Conservation (phyloP, 495 filamentous ascomycete species). For the Apodospora peruviana region DNA sequence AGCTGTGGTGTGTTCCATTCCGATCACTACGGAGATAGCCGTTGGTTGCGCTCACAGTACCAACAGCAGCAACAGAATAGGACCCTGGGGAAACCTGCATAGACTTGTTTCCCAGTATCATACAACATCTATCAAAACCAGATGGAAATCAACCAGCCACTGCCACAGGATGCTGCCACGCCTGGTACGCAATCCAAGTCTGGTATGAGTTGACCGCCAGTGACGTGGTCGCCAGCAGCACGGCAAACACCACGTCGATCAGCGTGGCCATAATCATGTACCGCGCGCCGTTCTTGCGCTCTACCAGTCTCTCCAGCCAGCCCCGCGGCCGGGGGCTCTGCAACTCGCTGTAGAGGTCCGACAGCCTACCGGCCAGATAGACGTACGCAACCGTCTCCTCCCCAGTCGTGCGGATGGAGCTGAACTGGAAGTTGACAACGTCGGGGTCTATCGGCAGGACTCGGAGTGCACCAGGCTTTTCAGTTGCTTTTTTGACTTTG, state of each 20-base stretch:
- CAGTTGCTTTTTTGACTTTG: background rate
- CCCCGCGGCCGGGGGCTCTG: background rate
- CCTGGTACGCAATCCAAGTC: slow-evolving; percentile 6
- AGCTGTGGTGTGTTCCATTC: no score
- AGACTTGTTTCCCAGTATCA: no score
- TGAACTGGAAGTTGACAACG: slow-evolving; percentile 4
- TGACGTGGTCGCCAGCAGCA: background rate
- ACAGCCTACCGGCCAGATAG: slow-evolving; percentile 1
- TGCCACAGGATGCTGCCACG: slow-evolving; percentile 5
- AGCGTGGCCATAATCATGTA: slow-evolving; percentile 7
- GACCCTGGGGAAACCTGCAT: no score
- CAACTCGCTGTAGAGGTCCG: slow-evolving; percentile 3
- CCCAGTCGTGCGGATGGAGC: background rate
- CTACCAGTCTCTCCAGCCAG: background rate
- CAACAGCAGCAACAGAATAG: no score
- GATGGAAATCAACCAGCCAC: no score
- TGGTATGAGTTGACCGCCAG: slow-evolving; percentile 3
- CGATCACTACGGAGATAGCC: no score
- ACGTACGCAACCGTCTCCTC: background rate
- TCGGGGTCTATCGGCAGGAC: slow-evolving; percentile 5
- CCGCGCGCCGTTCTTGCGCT: slow-evolving; percentile 3
- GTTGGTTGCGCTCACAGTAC: no score
- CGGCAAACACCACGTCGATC: slow-evolving; percentile 3
- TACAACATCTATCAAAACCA: no score
- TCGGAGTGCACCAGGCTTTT: background rate